Base-by-base conservation (phyloP, 306 rosid genomes). In the Canavalia gladiata region DNA sequence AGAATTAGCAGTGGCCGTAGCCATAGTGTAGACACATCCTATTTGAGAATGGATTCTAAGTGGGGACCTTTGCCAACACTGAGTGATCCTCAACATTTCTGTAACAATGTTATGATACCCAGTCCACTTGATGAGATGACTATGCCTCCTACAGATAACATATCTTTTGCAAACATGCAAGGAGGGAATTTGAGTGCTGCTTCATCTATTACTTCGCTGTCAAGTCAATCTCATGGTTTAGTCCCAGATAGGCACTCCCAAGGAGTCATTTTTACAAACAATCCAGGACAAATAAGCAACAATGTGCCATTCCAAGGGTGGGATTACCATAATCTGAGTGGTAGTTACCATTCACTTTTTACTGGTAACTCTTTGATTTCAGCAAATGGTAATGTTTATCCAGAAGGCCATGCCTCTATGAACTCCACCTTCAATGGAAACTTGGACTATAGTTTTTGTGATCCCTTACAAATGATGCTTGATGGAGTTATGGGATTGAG, bases 21-120 rank as follows among this genome's bases (percentile, higher is more conserved):
- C 94, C 46, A 86, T 4, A 79, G 86, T 70, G 68, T 90, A 9
- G 97, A 93, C 72, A 30, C 90, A 69, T 95, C 98, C 34, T 90
- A 86, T 86, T 49, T 85, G 87, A 88, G 80, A 78, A 76, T 86
- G 82, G 66, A 81, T 82, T 81, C 94, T 75, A 59, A 81, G 86
- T 71, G 91, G 25, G 25, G 89, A 76, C 86, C 71, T 69, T 85
- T 87, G 67, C 89, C 66, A 6, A 18, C 92, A 25, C 47, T 88
- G 74, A 78, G 66, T 52, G 90, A 88, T 67, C 64, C 97, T 66
- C 80, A 79, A 25, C 97, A 89, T 83, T 89, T 89, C 85, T 89
- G 76, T 12, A 78, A 68, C 66, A 80, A 62, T 39, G 68, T 83
- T 71, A 88, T 76, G 71, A 75, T 89, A 86, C 66, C 97, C 77